Base-by-base conservation (phyloP, 768 basidiomycete species). In the Galerina marginata region DNA sequence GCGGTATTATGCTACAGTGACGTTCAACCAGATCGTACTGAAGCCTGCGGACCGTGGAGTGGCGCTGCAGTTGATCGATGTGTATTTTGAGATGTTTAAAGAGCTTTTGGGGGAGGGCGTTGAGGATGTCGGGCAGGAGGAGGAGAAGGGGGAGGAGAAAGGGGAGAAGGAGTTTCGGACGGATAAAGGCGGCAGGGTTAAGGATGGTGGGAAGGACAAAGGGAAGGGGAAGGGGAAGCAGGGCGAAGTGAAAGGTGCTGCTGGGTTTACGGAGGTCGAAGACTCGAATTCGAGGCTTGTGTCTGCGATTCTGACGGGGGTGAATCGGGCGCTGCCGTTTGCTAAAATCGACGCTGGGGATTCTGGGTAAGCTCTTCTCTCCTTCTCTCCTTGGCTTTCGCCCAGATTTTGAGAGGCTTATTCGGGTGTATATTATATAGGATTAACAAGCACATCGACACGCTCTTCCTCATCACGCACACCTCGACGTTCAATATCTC, bases 401-500 rank as follows among this genome's bases (percentile, higher is more conserved):
- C n/a, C n/a, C n/a, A n/a, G n/a, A n/a, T n/a, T n/a, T n/a, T n/a
- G n/a, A n/a, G n/a, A n/a, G 11, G 49, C 9, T 25, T 20, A 52
- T 51, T 1, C 25, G n/a, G 16, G 4, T 44, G 46, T 53, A 42
- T 12, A 37, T n/a, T 40, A 4, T 12, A 47, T 66, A 95, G 93
- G 26, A 87, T 99, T 66, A 83, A 87, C 64, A 84, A 87, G 56
- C 95, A 98, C 67, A 91, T 97, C 69, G 91, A 95, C 72, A 95
- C 93, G 0, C 86, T 98, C 20, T 99, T 98, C 83, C 83, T 89
- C 46, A 95, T 99, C 69, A 96, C 95, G 2, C 96, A 98, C 74
- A 91, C 86, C 7, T 95, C 94, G 7, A 97, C 95, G 0, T 99
- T 99, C 86, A 97, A 96, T 72, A 95, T 95, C 68, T 94, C 94